Evolutionary conservation across 2,329 filamentous ascomycete species (phyloP).

Genomic region (Sporothrix pallida): DNA sequence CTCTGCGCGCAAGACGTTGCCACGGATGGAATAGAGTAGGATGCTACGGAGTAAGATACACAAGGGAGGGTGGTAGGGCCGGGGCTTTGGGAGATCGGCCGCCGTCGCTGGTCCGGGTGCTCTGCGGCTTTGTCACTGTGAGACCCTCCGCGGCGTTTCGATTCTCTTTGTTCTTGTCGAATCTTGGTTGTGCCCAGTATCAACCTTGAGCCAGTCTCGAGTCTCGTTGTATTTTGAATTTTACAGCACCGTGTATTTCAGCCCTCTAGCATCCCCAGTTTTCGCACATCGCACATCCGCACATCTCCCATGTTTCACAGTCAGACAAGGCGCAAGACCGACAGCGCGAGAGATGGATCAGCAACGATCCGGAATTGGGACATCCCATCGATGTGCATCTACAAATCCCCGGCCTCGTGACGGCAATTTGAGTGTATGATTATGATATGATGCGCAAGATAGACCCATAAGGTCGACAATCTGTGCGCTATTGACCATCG

Average conservation of each 20-base stretch:
- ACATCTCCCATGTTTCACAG: background rate
- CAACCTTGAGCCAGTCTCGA: background rate
- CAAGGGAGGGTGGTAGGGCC: background rate
- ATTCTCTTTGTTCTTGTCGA: background rate
- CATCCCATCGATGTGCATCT: constrained; percentile 3
- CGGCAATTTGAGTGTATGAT: background rate
- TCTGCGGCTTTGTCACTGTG: constrained; percentile 27
- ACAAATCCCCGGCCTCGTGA: constrained; percentile 3
- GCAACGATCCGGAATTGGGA: background rate
- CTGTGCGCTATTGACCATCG: too few species aligned
- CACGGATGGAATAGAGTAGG: constrained; percentile 18
- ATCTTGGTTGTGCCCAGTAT: background rate
- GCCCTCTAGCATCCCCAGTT: background rate
- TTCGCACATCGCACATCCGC: background rate
- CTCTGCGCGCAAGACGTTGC: constrained; percentile 22
- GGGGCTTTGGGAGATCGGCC: constrained; percentile 13
- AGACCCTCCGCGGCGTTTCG: background rate
- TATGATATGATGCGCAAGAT: background rate
- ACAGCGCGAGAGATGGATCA: constrained; percentile 13
- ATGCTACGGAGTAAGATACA: constrained; percentile 13
- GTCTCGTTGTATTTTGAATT: background rate
- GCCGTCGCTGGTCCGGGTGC: constrained; percentile 4
- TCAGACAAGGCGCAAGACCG: background rate
- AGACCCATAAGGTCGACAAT: too few species aligned
- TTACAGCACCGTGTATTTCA: background rate